phyloP scores from a whole-genome alignment of 2,329 filamentous ascomycete species.

The Penicillium sp. region DNA sequence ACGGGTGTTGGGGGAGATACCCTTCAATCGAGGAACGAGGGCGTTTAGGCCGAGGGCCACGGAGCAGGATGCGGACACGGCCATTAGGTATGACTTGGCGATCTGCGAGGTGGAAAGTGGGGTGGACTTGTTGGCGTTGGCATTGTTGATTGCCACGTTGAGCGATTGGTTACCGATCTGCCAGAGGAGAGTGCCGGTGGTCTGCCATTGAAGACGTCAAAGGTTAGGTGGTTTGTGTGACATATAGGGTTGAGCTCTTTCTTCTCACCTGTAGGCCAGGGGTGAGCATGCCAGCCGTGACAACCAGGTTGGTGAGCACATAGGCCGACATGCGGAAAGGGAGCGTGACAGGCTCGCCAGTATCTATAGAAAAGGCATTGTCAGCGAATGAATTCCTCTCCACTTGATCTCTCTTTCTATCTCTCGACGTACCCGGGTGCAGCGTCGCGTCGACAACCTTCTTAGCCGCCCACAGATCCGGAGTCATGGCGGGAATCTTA shows the following conservation, averaged over 20 bases:
- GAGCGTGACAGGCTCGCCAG: constrained; percentile 85
- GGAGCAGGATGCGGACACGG: constrained; percentile 89
- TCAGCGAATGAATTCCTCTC: not conserved
- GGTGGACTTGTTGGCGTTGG: constrained; percentile 97
- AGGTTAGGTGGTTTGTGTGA: not conserved
- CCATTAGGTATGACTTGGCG: constrained; percentile 85
- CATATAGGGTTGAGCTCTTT: not conserved
- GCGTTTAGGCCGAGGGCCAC: constrained; percentile 92
- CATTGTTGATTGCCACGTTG: constrained; percentile 96
- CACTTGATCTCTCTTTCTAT: not conserved
- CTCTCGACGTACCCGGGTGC: constrained; percentile 73
- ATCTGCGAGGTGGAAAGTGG: constrained; percentile 81
- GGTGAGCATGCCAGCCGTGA: constrained; percentile 96
- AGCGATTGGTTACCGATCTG: constrained; percentile 96
- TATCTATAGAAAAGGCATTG: constrained; percentile 63
- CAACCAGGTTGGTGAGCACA: constrained; percentile 88
- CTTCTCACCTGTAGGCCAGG: constrained; percentile 72
- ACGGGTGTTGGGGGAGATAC: constrained; percentile 73
- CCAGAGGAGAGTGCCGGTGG: constrained; percentile 85
- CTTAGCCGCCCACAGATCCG: constrained; percentile 92
- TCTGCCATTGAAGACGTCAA: constrained; percentile 53
- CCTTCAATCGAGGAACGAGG: constrained; percentile 80
- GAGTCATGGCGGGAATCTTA: constrained; percentile 76
- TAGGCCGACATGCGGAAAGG: constrained; percentile 98
- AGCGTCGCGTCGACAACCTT: constrained; percentile 96